Conservation (phyloP, 352 stramenopile species). For the Sclerospora graminicola region DNA sequence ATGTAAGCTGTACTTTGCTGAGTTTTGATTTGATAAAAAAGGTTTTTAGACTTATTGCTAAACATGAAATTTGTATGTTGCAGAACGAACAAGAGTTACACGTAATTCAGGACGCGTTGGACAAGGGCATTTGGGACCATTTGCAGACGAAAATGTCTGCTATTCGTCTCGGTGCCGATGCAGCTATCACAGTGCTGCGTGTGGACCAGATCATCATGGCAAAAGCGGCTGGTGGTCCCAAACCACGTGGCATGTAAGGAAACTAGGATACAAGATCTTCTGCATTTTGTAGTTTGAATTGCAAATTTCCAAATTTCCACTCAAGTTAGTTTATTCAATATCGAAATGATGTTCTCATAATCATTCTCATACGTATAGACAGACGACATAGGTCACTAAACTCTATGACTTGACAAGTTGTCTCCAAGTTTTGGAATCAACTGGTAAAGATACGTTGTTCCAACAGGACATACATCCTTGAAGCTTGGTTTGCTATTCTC, state of each 20-base stretch:
- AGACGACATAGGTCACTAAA: neutral
- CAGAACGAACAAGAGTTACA: conserved; percentile 71
- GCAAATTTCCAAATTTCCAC: conserved; percentile 26
- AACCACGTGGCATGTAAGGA: conserved; percentile 78
- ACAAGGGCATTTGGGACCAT: conserved; percentile 88
- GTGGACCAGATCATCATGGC: conserved; percentile 99
- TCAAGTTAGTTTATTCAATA: conserved; percentile 55
- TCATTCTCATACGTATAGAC: conserved; percentile 8
- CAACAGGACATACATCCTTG: no score
- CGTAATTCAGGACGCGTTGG: conserved; percentile 69
- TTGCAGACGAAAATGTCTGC: conserved; percentile 94
- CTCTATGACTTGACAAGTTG: neutral
- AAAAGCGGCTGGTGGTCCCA: conserved; percentile 91
- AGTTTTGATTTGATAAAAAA: neutral
- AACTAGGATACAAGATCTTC: conserved; percentile 10
- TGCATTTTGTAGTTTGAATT: conserved; percentile 21
- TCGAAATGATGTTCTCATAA: conserved; percentile 31
- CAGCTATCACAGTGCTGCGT: conserved; percentile 96
- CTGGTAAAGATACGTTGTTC: no score
- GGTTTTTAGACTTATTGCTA: conserved; percentile 5
- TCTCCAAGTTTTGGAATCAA: no score
- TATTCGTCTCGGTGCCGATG: conserved; percentile 95
- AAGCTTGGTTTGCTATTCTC: neutral
- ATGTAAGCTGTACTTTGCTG: conserved; percentile 37
- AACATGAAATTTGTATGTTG: conserved; percentile 9